Percentiles rank a stretch among this genome's conserved stretches.
Evolutionary conservation across 2,329 filamentous ascomycete genomes (phyloP).

Genomic region (Seiridium cupressi): DNA sequence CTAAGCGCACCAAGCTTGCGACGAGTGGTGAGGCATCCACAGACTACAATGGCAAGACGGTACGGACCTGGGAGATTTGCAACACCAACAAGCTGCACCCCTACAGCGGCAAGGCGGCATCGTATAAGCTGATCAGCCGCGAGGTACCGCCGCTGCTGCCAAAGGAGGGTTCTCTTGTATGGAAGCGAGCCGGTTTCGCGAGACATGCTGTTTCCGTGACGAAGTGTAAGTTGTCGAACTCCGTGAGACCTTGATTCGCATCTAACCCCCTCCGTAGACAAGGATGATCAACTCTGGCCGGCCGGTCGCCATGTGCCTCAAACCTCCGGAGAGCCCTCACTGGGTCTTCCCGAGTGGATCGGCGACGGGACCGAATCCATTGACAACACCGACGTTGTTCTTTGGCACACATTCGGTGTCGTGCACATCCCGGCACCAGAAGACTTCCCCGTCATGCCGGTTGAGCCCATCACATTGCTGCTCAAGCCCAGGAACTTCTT

Average conservation of each 20-base stretch:
- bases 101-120: conserved; percentile 79
- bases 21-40: conserved; percentile 68
- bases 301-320: conserved; percentile 87
- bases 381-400: conserved; percentile 80
- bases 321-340: conserved; percentile 75
- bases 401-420: conserved; percentile 93
- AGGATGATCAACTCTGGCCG: conserved; percentile 78
- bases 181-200: conserved; percentile 87
- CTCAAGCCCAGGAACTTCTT: conserved; percentile 84
- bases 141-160: conserved; percentile 79
- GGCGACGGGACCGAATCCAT: conserved; percentile 66
- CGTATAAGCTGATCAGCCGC: conserved; percentile 86
- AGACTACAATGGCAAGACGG: conserved; percentile 78
- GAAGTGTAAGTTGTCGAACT: conserved; percentile 61
- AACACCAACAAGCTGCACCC: conserved; percentile 84
- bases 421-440: conserved; percentile 88
- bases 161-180: conserved; percentile 78
- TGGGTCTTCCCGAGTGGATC: conserved; percentile 75
- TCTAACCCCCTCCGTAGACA: conserved; percentile 47
- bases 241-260: too few relatives aligned
- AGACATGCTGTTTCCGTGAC: conserved; percentile 87
- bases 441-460: conserved; percentile 91
- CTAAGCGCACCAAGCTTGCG: conserved; percentile 75
- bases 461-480: conserved; percentile 78
- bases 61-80: conserved; percentile 85